These are phyloP conservation scores for Graphilbum sp. DNA, from an alignment of 2,329 filamentous ascomycete species.

Conservation along the genomic window DNA sequence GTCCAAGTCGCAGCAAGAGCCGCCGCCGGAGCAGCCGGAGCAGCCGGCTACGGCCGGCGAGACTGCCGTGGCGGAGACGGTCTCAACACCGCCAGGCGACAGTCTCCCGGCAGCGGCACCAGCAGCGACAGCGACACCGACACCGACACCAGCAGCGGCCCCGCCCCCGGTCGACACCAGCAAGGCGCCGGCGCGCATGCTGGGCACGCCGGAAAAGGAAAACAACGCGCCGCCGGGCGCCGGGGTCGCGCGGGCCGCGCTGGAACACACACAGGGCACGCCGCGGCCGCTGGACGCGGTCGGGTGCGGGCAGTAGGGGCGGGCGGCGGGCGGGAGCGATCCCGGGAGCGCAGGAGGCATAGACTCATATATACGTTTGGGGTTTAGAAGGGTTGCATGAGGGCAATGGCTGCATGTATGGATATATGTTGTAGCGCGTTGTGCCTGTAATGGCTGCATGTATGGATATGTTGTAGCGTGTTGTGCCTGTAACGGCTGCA, in stretches of 20 bases:
- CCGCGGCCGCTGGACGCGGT: slow-evolving; percentile 16
- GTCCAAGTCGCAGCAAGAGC: slow-evolving; percentile 12
- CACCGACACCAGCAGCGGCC: not conserved
- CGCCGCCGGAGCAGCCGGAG: not conserved
- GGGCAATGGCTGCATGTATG: too few relatives aligned
- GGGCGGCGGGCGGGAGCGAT: too few relatives aligned
- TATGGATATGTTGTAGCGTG: too few relatives aligned
- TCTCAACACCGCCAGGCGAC: too few relatives aligned
- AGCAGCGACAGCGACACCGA: slow-evolving; percentile 1
- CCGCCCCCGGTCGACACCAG: not conserved
- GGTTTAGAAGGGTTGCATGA: too few relatives aligned
- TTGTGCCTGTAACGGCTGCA: too few relatives aligned
- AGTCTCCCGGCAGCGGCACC: not conserved
- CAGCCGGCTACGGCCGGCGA: not conserved
- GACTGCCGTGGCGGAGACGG: not conserved
- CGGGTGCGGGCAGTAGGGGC: not conserved
- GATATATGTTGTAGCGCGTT: too few relatives aligned
- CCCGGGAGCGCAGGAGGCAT: too few relatives aligned
- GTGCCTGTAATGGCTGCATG: too few relatives aligned
- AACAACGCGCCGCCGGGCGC: slow-evolving; percentile 11
- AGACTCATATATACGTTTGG: too few relatives aligned
- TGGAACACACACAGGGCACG: slow-evolving; percentile 23
- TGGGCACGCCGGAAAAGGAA: slow-evolving; percentile 9
- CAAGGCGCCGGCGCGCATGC: not conserved
- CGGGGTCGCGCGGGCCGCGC: too few relatives aligned